These are phyloP conservation scores for Pseudoturritis turrita DNA, from an alignment of 345 rosid species.

Conservation along the genomic window DNA sequence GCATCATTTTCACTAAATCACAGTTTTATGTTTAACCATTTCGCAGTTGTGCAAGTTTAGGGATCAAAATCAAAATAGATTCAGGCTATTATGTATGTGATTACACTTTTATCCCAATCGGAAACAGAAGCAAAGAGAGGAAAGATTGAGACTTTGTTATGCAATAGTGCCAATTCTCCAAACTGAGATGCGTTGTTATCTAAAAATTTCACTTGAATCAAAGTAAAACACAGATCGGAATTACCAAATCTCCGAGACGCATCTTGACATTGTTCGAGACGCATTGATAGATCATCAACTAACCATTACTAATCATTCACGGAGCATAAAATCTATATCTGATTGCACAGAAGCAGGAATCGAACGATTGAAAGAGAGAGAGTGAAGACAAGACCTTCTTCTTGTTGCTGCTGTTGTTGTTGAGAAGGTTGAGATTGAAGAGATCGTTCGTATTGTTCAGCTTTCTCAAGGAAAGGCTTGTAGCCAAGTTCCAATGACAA, in stretches of 20 bases:
- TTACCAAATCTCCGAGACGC: background rate
- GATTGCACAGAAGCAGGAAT: background rate
- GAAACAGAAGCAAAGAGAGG: background rate
- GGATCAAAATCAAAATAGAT: too few relatives aligned
- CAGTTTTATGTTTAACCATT: too few relatives aligned
- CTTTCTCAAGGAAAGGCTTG: conserved; percentile 60
- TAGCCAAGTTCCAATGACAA: conserved; percentile 56
- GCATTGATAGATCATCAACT: background rate
- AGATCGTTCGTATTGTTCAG: conserved; percentile 37
- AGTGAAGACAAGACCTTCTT: conserved; percentile 13
- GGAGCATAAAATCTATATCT: background rate
- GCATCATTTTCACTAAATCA: background rate
- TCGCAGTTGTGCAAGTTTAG: background rate
- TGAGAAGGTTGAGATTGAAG: conserved; percentile 15
- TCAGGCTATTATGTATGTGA: too few relatives aligned
- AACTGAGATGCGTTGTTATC: background rate
- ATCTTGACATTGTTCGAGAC: background rate
- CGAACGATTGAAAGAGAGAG: background rate
- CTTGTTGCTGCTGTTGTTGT: conserved; percentile 17
- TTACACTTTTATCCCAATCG: background rate
- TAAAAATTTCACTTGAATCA: background rate
- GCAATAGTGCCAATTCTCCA: background rate
- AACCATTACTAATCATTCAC: background rate
- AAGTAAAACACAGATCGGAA: background rate
- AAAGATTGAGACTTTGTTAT: background rate